Evolutionary conservation across 2,329 filamentous ascomycete genomes (phyloP).

Genomic region (Lecanicillium sp.): DNA sequence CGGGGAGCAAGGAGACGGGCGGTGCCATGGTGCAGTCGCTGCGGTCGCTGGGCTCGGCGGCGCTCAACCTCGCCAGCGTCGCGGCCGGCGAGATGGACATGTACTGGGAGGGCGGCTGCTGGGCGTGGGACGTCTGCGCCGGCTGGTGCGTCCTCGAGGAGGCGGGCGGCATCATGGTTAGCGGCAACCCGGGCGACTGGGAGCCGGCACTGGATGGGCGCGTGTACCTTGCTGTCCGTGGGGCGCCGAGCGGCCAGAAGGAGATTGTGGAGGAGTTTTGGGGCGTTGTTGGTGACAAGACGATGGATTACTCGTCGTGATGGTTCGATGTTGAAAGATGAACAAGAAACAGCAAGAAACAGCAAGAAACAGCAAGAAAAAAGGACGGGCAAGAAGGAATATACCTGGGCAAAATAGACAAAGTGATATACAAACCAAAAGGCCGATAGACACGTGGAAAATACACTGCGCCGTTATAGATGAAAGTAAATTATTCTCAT

Average conservation of each 20-base stretch:
- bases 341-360: not conserved
- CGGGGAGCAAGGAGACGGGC: slow-evolving; percentile 49
- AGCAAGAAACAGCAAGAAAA: not conserved
- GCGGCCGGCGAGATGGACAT: slow-evolving; percentile 64
- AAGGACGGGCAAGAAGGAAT: slow-evolving; percentile 4
- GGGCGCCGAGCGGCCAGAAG: slow-evolving; percentile 50
- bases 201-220: slow-evolving; percentile 50
- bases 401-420: not conserved
- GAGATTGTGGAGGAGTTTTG: slow-evolving; percentile 59
- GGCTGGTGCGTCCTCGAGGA: slow-evolving; percentile 71
- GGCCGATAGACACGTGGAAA: no score
- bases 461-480: no score
- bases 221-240: slow-evolving; percentile 56
- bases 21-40: slow-evolving; percentile 72
- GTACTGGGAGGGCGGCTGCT: slow-evolving; percentile 81
- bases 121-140: slow-evolving; percentile 80
- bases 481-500: not conserved
- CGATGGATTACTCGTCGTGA: slow-evolving; percentile 37
- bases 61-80: slow-evolving; percentile 66
- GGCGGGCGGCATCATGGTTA: slow-evolving; percentile 64
- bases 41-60: slow-evolving; percentile 63
- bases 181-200: slow-evolving; percentile 70
- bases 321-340: no score
- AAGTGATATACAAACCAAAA: no score
- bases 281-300: slow-evolving; percentile 47